phyloP scores from a whole-genome alignment of 78 protist genomes.

The Guillardia theta region DNA sequence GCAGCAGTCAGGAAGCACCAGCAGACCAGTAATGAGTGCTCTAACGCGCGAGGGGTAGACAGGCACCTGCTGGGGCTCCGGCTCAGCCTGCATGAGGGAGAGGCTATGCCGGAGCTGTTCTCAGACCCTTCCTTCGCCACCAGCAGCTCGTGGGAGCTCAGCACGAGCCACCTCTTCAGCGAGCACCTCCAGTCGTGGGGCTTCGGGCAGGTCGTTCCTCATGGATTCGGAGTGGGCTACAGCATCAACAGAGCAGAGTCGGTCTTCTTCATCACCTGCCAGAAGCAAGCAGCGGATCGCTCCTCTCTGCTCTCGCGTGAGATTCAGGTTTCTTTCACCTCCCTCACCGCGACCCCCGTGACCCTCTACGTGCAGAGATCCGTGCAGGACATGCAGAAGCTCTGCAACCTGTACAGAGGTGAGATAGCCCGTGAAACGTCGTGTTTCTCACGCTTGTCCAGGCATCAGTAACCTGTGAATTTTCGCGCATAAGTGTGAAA shows the following conservation, averaged over 20 bases:
- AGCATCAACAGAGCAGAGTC: background rate
- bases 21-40: background rate
- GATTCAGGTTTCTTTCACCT: too few species aligned
- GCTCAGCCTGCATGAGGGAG: background rate
- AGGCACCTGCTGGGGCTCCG: constrained; percentile 46
- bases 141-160: background rate
- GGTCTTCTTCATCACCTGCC: background rate
- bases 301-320: too few species aligned
- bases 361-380: too few species aligned
- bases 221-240: constrained; percentile 40
- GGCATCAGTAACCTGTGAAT: too few species aligned
- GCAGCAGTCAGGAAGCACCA: background rate
- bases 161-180: background rate
- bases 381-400: too few species aligned
- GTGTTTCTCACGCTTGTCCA: too few species aligned
- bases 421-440: too few species aligned
- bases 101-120: background rate
- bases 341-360: too few species aligned
- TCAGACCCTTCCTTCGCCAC: background rate
- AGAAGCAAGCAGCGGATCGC: too few species aligned
- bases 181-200: constrained; percentile 21
- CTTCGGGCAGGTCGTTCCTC: background rate
- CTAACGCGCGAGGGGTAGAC: background rate
- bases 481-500: too few species aligned
- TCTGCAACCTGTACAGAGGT: too few species aligned